Evolutionary conservation across 345 rosid genomes (phyloP).

Genomic region (Cochlearia excelsa): DNA sequence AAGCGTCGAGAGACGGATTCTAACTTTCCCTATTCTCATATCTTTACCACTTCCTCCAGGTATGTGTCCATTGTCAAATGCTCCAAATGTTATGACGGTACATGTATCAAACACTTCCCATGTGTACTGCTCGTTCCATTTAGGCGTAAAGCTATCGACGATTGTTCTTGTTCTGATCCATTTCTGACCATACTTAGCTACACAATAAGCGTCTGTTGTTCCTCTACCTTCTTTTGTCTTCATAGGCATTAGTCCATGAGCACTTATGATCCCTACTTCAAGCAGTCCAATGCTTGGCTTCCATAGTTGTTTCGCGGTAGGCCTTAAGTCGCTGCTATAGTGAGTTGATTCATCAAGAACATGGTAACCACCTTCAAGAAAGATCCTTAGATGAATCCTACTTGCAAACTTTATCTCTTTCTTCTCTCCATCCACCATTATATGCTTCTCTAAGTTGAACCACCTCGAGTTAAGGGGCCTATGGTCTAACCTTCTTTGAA

Average conservation of each 20-base stretch:
- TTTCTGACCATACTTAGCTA: conserved; percentile 96
- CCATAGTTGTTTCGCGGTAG: conserved; percentile 94
- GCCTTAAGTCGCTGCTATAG: conserved; percentile 89
- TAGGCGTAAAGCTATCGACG: conserved; percentile 72
- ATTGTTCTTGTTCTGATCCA: conserved; percentile 96
- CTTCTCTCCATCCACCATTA: conserved; percentile 66
- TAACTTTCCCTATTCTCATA: conserved; percentile 78
- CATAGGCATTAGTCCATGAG: conserved; percentile 83
- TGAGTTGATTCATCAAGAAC: conserved; percentile 98
- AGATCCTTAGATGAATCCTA: conserved; percentile 78
- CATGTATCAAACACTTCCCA: conserved; percentile 98
- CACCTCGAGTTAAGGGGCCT: conserved; percentile 68
- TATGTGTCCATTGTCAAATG: conserved; percentile 79
- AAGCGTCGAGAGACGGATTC: conserved; percentile 89
- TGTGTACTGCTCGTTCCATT: conserved; percentile 96
- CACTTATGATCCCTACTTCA: conserved; percentile 56
- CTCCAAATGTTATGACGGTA: conserved; percentile 92
- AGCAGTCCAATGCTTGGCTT: conserved; percentile 62
- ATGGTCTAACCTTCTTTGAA: conserved; percentile 84
- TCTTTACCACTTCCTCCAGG: conserved; percentile 61
- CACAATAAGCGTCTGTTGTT: conserved; percentile 95
- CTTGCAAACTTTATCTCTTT: conserved; percentile 80
- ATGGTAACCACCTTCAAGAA: conserved; percentile 96
- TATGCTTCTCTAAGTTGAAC: conserved; percentile 83
- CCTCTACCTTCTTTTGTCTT: conserved; percentile 83